Conservation (phyloP, 345 rosid species). For the Lepidium didymum region DNA sequence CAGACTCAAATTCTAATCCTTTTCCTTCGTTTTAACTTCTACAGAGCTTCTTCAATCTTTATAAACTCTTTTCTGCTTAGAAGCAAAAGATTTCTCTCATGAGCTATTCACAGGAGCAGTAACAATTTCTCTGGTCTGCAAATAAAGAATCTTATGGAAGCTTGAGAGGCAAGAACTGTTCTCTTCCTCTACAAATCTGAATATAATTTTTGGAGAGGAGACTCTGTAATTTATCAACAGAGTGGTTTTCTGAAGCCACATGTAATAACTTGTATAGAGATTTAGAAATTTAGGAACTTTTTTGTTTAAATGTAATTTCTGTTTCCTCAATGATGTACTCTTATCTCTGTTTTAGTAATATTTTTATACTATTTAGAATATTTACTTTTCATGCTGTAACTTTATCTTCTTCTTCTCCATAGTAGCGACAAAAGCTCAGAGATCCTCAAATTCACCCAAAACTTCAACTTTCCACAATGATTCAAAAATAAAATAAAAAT, state of each 20-base stretch:
- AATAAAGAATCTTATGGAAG: not conserved
- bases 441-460: too few species aligned
- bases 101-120: not conserved
- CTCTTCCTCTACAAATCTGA: not conserved
- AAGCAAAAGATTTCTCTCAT: not conserved
- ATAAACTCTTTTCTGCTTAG: not conserved
- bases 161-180: not conserved
- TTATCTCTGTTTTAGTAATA: not conserved
- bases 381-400: too few species aligned
- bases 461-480: too few species aligned
- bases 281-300: slow-evolving; percentile 18
- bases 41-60: slow-evolving; percentile 8
- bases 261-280: slow-evolving; percentile 13
- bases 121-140: not conserved
- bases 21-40: not conserved
- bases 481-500: too few species aligned
- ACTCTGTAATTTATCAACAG: not conserved
- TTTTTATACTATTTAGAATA: not conserved
- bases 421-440: too few species aligned
- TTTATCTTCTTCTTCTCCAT: too few species aligned
- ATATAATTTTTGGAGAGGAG: slow-evolving; percentile 7
- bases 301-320: not conserved
- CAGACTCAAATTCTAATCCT: not conserved
- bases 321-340: not conserved
- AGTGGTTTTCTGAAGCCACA: not conserved